Evolutionary conservation across 2,329 filamentous ascomycete species (phyloP), one percentile per base, ranked within the genome.

Genomic region (Ophiostoma australiae): DNA sequence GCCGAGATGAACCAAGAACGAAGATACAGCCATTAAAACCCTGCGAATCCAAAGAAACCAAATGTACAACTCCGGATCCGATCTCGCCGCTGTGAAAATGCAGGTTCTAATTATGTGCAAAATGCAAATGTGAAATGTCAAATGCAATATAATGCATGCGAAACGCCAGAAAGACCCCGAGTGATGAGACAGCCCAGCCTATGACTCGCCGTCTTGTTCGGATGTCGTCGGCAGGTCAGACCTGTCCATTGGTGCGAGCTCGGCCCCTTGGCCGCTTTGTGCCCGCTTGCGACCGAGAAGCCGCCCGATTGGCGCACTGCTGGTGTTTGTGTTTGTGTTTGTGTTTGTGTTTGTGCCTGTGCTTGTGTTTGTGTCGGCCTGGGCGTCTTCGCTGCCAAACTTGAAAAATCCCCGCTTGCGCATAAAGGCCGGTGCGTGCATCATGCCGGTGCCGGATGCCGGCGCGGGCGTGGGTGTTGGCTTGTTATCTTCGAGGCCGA

Each of bases 391-490:
- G 33, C 94, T 91, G 69, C 90, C 90, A 76, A 97, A 93, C 74
- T 91, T 89, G 68, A 92, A 86, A 74, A 98, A 92, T 72, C 89
- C 89, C 82, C 92, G 94, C 83, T 92, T 93, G 20, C 85, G 81
- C 76, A 75, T 71, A 48, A 73, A 73, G 31, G 74, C 37, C 35
- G 63, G 63, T 2, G 33, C 63, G 6, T 66, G 63, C 63, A 66
- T 23, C 35, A 66, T 37, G 69, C 55, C 4, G 58, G 33, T 10
- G 61, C 17, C n/a, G 15, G n/a, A 44, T 79, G 76, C 61, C 77
- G 79, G 71, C 78, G 80, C 4, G 73, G 87, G 86, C 76, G 89
- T 89, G 11, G 67, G 27, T 7, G 35, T 13, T 20, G 31, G 1
- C 39, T 27, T 58, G 17, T 17, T 92, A 74, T 97, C 94, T 72